phyloP scores from a whole-genome alignment of 345 rosid species.

The Syzygium aromaticum region DNA sequence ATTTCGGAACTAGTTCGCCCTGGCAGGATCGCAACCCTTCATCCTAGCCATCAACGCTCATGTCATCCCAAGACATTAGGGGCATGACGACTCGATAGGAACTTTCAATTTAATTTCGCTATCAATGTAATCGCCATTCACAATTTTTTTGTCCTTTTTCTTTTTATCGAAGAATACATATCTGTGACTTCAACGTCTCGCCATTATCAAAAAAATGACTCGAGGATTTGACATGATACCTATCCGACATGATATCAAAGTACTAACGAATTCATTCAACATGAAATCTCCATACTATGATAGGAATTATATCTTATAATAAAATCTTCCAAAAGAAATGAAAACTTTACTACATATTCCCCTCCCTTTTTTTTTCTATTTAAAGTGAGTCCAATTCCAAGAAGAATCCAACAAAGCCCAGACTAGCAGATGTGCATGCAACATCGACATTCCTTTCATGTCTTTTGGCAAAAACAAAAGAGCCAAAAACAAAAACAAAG shows the following conservation, averaged over 20 bases:
- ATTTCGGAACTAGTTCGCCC: background rate
- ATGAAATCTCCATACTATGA: accelerated
- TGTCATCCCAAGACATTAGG: background rate
- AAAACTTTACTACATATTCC: background rate
- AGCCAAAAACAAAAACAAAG: background rate
- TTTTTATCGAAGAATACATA: background rate
- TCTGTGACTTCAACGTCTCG: background rate
- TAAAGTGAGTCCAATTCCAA: background rate
- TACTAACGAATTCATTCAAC: background rate
- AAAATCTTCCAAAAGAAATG: background rate
- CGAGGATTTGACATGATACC: background rate
- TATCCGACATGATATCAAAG: accelerated
- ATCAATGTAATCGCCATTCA: background rate
- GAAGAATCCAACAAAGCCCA: background rate
- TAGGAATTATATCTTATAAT: background rate
- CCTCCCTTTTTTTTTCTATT: background rate
- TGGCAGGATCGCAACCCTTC: background rate
- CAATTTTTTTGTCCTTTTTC: background rate
- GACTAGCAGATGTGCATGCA: background rate
- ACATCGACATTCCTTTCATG: background rate
- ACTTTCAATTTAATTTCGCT: background rate
- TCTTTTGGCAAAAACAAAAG: background rate
- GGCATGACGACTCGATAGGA: background rate
- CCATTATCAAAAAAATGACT: background rate
- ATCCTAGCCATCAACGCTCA: background rate